Evolutionary conservation across 352 stramenopile genomes (phyloP).

Genomic region (Phytophthora parvispora): DNA sequence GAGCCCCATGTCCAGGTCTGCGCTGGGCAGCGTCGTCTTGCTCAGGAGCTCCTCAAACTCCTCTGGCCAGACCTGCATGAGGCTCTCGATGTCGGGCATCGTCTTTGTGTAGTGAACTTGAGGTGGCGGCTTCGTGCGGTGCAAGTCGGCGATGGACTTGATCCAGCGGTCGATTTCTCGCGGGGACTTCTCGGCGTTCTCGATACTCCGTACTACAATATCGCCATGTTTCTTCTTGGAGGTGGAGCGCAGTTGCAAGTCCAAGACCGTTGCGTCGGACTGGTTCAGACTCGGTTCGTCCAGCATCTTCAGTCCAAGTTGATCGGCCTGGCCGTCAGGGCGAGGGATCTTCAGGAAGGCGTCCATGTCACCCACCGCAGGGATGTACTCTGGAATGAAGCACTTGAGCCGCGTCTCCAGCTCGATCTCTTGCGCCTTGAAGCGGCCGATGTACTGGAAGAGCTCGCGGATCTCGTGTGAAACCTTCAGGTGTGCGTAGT

Average conservation of each 20-base stretch:
- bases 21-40: constrained; percentile 77
- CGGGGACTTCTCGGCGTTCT: constrained; percentile 94
- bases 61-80: constrained; percentile 95
- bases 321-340: constrained; percentile 91
- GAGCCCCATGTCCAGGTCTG: constrained; percentile 93
- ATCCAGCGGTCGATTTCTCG: constrained; percentile 97
- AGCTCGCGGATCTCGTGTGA: constrained; percentile 92
- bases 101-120: constrained; percentile 95
- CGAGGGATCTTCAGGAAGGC: constrained; percentile 97
- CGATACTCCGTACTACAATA: constrained; percentile 94
- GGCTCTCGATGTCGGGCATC: constrained; percentile 96
- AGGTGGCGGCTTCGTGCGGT: constrained; percentile 93
- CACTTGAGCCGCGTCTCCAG: constrained; percentile 97
- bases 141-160: constrained; percentile 95
- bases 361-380: constrained; percentile 97
- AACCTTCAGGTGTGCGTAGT: constrained; percentile 92
- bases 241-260: constrained; percentile 95
- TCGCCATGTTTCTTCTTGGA: constrained; percentile 96
- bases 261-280: constrained; percentile 96
- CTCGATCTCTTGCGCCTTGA: constrained; percentile 97
- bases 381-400: constrained; percentile 98
- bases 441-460: constrained; percentile 96
- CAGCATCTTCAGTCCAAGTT: constrained; percentile 94
- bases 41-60: constrained; percentile 86
- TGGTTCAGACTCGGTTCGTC: constrained; percentile 95